A percentile compares a stretch with the other conserved stretches of the same genome.
phyloP scores from a whole-genome alignment of 1,284 basidiomycete species.

The Coriolopsis trogii region DNA sequence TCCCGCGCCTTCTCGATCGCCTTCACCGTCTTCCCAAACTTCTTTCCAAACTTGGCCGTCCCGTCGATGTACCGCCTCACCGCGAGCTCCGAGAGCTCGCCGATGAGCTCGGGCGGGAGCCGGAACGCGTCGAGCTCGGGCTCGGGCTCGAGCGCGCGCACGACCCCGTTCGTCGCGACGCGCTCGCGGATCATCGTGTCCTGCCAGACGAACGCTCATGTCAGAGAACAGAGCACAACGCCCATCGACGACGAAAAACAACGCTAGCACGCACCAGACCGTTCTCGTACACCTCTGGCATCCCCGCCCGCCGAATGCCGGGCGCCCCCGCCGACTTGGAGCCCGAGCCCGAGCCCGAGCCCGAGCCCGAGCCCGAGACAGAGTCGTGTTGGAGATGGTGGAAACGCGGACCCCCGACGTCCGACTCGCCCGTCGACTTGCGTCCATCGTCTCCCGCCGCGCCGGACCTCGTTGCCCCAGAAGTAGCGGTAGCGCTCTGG shows the following conservation, averaged over 20 bases:
- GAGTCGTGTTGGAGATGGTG: constrained; percentile 26
- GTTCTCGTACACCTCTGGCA: constrained; percentile 58
- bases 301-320: constrained; percentile 60
- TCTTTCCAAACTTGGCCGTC: constrained; percentile 57
- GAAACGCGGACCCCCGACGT: constrained; percentile 55
- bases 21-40: constrained; percentile 58
- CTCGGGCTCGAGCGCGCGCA: constrained; percentile 63
- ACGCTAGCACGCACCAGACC: constrained; percentile 52
- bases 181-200: constrained; percentile 76
- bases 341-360: no score
- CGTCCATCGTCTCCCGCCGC: no score
- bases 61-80: constrained; percentile 68
- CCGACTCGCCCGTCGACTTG: constrained; percentile 32
- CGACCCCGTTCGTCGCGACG: constrained; percentile 56
- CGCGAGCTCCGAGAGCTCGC: constrained; percentile 66
- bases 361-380: no score
- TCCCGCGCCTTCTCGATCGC: constrained; percentile 62
- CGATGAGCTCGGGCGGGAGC: constrained; percentile 62
- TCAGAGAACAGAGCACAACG: neutral
- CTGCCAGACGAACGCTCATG: constrained; percentile 25
- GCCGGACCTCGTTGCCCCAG: neutral
- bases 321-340: constrained; percentile 24
- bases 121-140: constrained; percentile 51
- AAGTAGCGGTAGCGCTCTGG: constrained; percentile 5
- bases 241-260: no score